Evolutionary conservation across 495 filamentous ascomycete species (phyloP).

Genomic region (Clohesyomyces aquaticus): DNA sequence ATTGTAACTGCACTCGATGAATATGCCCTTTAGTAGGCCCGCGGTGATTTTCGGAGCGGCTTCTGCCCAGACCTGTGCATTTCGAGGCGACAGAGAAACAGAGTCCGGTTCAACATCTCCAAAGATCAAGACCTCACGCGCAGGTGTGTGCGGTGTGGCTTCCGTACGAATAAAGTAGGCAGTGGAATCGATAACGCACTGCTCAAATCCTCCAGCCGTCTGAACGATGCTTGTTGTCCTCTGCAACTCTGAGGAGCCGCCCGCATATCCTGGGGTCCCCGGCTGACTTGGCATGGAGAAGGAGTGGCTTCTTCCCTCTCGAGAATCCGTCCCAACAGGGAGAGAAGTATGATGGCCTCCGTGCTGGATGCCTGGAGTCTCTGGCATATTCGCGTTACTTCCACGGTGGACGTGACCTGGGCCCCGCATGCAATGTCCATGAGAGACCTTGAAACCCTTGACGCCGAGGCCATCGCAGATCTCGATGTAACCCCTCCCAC

Average conservation of each 20-base stretch:
- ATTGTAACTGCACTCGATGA: conserved; percentile 95
- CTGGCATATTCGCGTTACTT: conserved; percentile 41
- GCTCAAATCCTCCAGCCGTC: conserved; percentile 1
- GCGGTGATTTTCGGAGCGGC: conserved; percentile 78
- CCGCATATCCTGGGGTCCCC: conserved; percentile 35
- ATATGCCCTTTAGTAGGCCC: conserved; percentile 73
- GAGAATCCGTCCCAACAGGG: conserved; percentile 10
- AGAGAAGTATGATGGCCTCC: conserved; percentile 3
- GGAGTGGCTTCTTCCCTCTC: conserved; percentile 32
- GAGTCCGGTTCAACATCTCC: conserved; percentile 94
- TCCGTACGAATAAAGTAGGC: conserved; percentile 88
- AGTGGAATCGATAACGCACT: conserved; percentile 68
- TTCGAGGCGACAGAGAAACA: conserved; percentile 79
- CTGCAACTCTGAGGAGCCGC: conserved; percentile 32
- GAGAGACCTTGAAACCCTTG: conserved; percentile 77
- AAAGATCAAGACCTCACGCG: conserved; percentile 80
- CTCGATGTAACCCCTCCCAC: conserved; percentile 78
- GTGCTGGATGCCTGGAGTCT: conserved; percentile 23
- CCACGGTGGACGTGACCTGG: conserved; percentile 52
- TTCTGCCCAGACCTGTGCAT: conserved; percentile 75
- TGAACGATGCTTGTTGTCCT: conserved; percentile 29
- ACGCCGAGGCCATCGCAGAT: conserved; percentile 80
- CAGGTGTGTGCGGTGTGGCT: conserved; percentile 17
- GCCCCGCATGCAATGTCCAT: conserved; percentile 81
- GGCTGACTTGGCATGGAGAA: conserved; percentile 36